Evolutionary conservation across 176 grass and related monocot species (phyloP).

Genomic region (Carex parvula): DNA sequence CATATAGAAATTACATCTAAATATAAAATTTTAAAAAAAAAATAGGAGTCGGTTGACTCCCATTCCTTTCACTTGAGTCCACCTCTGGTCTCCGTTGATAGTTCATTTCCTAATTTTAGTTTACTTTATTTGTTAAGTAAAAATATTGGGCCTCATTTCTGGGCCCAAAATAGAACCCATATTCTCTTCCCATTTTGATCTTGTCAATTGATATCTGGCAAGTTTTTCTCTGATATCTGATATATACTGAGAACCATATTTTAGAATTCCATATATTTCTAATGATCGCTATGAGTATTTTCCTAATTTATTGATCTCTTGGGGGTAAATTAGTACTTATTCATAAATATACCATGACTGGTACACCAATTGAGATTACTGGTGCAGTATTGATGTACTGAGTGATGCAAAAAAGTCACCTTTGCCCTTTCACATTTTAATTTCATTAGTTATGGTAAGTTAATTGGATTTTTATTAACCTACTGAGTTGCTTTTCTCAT

Average conservation of each 20-base stretch:
- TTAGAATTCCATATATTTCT: background rate
- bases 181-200: conserved; percentile 45
- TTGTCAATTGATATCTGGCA: background rate
- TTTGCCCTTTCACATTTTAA: background rate
- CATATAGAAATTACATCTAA: no score
- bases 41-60: no score
- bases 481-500: background rate
- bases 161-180: conserved; percentile 27
- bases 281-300: background rate
- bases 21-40: no score
- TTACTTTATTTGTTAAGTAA: no score
- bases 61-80: no score
- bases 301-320: background rate
- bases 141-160: background rate
- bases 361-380: background rate
- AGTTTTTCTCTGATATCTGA: background rate
- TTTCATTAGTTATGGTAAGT: background rate
- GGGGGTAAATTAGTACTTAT: background rate
- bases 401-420: background rate
- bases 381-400: background rate
- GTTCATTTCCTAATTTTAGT: no score
- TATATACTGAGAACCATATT: background rate
- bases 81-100: no score
- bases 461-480: background rate
- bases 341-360: background rate